Base-by-base conservation (phyloP, 1,139 yeast species). In the Suhomyces wounanorum region DNA sequence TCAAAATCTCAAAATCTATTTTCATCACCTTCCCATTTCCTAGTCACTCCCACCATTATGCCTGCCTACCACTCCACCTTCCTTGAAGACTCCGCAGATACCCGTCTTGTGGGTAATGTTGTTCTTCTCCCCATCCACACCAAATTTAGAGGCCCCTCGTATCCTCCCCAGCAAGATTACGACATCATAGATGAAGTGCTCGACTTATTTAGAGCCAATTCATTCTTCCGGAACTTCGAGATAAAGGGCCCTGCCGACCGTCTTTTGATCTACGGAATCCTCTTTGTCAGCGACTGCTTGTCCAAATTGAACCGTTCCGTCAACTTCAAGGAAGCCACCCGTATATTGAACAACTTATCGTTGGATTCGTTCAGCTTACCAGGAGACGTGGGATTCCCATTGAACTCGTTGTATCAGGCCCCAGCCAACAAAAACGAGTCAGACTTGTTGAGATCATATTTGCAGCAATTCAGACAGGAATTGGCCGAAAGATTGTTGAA, bases 221-320 rank as follows among this genome's bases (percentile, higher is more conserved):
- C 97, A 8, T 92, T 94, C 72, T 94, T 95, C 80, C 87, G 89
- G 67, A 94, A 94, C 77, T 95, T 94, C 69, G 99, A 95, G 72
- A 91, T 94, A 72, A 90, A 90, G 67, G 96, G 97, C 11, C 90
- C 96, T 17, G 88, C 97, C 3, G 99, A 94, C 69, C 80, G 99
- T 59, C 81, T 94, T n/a, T 77, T 94, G 55, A 92, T 95, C 62
- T 94, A 94, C 67, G 99, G 99, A n/a, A 94, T 94, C 53, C 75
- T 95, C 54, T 94, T 84, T 67, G 83, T 89, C 40, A 88, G 95
- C 52, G 96, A 90, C 64, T 90, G 97, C 69, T 77, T 94, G 56
- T 77, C 85, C 47, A 81, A 84, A 54, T 74, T 94, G 59, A 76
- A 68, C 49, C 67, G 70, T 43, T 69, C 77, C 5, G 73, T 75